Evolutionary conservation across 2,329 filamentous ascomycete genomes (phyloP).

Genomic region (Orbilia javanica): DNA sequence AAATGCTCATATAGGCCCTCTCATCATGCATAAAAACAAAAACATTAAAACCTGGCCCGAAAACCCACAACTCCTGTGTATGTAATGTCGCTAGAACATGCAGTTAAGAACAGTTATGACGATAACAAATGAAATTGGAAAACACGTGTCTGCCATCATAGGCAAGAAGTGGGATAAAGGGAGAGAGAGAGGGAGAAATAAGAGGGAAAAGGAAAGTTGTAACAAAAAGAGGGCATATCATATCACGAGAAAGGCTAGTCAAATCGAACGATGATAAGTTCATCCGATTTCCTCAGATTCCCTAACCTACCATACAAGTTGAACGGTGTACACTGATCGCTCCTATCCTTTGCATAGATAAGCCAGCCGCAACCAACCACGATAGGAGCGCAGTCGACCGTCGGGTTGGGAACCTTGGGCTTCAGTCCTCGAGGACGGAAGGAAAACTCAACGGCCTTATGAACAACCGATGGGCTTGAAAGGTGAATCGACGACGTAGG

Average conservation of each 20-base stretch:
- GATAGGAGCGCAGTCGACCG: conserved; percentile 44
- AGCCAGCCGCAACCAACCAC: conserved; percentile 53
- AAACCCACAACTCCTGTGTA: not conserved
- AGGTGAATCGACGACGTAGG: conserved; percentile 51
- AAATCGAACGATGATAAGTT: conserved; percentile 49
- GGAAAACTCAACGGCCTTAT: conserved; percentile 15
- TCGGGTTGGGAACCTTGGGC: conserved; percentile 37
- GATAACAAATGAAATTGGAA: not conserved
- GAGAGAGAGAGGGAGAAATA: not conserved
- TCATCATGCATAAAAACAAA: conserved; percentile 2
- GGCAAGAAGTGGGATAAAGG: not conserved
- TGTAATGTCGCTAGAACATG: conserved; percentile 16
- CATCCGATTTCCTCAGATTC: conserved; percentile 43
- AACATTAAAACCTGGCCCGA: not conserved
- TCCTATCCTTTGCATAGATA: conserved; percentile 52
- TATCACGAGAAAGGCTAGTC: conserved; percentile 27
- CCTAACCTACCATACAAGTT: conserved; percentile 55
- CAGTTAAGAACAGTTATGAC: not conserved
- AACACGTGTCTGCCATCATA: not conserved
- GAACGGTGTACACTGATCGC: conserved; percentile 36
- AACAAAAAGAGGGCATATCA: too few relatives aligned
- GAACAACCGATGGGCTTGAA: conserved; percentile 33
- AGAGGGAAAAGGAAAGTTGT: not conserved
- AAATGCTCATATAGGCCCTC: not conserved
- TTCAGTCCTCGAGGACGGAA: conserved; percentile 19